Conservation (phyloP, 2,329 filamentous ascomycete species). For the Alternaria viburni region DNA sequence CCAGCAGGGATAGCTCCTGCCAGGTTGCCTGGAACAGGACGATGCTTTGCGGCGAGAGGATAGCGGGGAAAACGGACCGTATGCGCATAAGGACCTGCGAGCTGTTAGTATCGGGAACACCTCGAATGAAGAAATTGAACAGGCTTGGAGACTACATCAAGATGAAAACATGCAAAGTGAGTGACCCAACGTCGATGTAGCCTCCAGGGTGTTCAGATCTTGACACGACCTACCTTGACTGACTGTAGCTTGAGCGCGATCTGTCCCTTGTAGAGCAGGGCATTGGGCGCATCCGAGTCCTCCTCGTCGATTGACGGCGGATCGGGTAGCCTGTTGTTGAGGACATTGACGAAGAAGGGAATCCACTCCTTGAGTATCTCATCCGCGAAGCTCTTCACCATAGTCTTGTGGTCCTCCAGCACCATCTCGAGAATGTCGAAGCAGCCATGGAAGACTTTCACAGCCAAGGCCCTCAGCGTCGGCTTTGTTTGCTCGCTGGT, state of each 20-base stretch:
- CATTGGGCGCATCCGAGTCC: conserved; percentile 59
- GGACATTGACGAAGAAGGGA: conserved; percentile 81
- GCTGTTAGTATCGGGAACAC: conserved; percentile 49
- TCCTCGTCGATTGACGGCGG: conserved; percentile 64
- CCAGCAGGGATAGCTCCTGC: conserved; percentile 80
- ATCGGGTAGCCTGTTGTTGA: conserved; percentile 75
- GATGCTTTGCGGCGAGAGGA: conserved; percentile 82
- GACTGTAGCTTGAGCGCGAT: conserved; percentile 90
- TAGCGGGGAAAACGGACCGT: conserved; percentile 78
- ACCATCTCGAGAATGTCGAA: conserved; percentile 98
- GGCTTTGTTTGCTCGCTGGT: conserved; percentile 76
- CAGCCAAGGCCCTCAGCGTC: conserved; percentile 79
- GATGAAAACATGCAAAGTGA: background rate
- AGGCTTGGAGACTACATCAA: background rate
- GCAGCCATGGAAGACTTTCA: conserved; percentile 87
- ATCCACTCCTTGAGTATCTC: conserved; percentile 84
- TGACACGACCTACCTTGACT: conserved; percentile 67
- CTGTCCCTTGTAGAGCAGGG: conserved; percentile 77
- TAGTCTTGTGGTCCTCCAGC: conserved; percentile 86
- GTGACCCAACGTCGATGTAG: background rate
- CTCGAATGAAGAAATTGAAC: background rate
- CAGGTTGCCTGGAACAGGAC: conserved; percentile 85
- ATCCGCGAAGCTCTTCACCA: conserved; percentile 88
- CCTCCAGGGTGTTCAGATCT: background rate
- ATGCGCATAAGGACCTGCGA: conserved; percentile 79